A percentile compares a stretch with the other conserved stretches of the same genome.
These are phyloP conservation scores for Phialocephala subalpina DNA, from an alignment of 2,329 filamentous ascomycete species.

Conservation along the genomic window DNA sequence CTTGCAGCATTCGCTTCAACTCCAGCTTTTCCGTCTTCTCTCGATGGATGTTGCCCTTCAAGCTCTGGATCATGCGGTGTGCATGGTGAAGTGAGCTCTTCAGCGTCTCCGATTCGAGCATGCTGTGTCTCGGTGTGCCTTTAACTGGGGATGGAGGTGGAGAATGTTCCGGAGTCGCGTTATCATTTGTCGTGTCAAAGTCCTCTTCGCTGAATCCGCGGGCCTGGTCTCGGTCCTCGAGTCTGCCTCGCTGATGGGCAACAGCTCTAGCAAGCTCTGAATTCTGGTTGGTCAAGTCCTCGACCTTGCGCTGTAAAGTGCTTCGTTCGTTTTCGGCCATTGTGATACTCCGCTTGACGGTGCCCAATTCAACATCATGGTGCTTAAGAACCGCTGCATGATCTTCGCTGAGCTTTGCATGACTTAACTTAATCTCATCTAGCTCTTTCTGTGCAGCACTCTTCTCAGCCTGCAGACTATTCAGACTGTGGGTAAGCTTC, in stretches of 20 bases:
- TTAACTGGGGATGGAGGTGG: constrained; percentile 92
- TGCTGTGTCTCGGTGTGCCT: constrained; percentile 86
- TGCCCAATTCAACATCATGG: constrained; percentile 88
- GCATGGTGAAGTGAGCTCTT: constrained; percentile 95
- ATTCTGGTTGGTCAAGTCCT: constrained; percentile 89
- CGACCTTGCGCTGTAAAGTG: constrained; percentile 83
- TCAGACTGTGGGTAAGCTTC: constrained; percentile 78
- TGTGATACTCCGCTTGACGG: constrained; percentile 80
- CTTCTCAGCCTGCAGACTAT: constrained; percentile 77
- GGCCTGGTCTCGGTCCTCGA: constrained; percentile 69
- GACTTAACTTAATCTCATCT: constrained; percentile 84
- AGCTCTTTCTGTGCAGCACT: constrained; percentile 81
- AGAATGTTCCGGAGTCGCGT: constrained; percentile 85
- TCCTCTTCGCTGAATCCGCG: constrained; percentile 67
- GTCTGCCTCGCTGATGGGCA: constrained; percentile 73
- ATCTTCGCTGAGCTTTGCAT: constrained; percentile 84
- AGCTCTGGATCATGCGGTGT: constrained; percentile 94
- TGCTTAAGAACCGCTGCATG: constrained; percentile 79
- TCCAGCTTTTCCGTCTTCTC: constrained; percentile 99
- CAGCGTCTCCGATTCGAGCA: constrained; percentile 94
- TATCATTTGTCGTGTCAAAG: constrained; percentile 70
- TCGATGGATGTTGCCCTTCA: constrained; percentile 93
- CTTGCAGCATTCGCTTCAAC: constrained; percentile 92
- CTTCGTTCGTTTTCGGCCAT: constrained; percentile 81
- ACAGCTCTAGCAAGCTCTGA: constrained; percentile 88